phyloP scores from a whole-genome alignment of 306 rosid genomes.

The Astragalus glycyphyllos region DNA sequence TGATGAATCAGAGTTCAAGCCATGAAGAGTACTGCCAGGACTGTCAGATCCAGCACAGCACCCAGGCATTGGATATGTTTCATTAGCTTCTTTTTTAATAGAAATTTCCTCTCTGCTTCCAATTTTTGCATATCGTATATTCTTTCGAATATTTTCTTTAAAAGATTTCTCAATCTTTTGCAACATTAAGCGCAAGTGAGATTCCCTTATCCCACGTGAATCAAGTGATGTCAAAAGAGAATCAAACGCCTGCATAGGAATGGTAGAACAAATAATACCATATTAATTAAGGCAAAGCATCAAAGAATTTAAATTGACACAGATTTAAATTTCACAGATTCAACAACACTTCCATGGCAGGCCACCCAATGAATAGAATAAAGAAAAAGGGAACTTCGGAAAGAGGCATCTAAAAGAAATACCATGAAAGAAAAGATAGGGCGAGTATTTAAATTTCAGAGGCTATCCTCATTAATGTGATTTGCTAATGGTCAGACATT shows the following conservation, averaged over 20 bases:
- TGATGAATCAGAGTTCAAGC: constrained; percentile 58
- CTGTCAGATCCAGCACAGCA: constrained; percentile 61
- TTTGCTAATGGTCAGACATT: constrained; percentile 25
- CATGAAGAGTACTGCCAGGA: constrained; percentile 72
- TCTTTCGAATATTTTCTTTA: constrained; percentile 73
- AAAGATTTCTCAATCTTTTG: constrained; percentile 82
- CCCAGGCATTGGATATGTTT: constrained; percentile 53
- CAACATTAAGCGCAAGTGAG: constrained; percentile 92
- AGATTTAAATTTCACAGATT: not conserved
- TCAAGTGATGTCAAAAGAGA: constrained; percentile 78
- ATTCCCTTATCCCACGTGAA: constrained; percentile 89
- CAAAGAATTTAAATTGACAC: constrained; percentile 3
- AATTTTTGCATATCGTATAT: constrained; percentile 41
- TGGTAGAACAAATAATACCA: constrained; percentile 29
- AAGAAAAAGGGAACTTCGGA: constrained; percentile 3
- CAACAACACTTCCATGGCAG: not conserved
- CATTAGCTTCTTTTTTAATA: constrained; percentile 65
- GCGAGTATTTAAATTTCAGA: constrained; percentile 18
- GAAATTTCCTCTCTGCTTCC: constrained; percentile 43
- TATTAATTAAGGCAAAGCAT: constrained; percentile 18
- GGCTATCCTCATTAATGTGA: constrained; percentile 7
- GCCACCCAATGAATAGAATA: constrained; percentile 3
- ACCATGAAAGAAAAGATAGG: not conserved
- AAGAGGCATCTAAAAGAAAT: not conserved
- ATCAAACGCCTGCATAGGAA: constrained; percentile 80